Percentiles rank a stretch among this genome's conserved stretches.
phyloP scores from a whole-genome alignment of 306 rosid genomes.

The Comarum palustre region DNA sequence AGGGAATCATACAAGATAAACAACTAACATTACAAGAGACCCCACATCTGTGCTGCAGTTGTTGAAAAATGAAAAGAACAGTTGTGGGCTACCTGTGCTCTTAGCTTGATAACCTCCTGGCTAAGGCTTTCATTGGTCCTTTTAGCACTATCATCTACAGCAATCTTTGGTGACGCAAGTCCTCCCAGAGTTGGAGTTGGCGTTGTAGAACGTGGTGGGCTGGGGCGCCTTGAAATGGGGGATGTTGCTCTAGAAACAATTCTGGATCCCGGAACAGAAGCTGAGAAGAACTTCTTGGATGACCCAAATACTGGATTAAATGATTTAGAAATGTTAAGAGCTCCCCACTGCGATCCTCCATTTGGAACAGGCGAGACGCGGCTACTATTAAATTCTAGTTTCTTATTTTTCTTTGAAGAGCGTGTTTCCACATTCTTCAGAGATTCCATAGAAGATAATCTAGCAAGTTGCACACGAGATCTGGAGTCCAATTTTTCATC shows the following conservation, averaged over 20 bases:
- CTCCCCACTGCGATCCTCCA: conserved; percentile 96
- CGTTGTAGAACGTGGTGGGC: conserved; percentile 99
- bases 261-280: conserved; percentile 99
- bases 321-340: conserved; percentile 77
- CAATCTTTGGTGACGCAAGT: conserved; percentile 89
- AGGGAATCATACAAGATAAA: background rate
- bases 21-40: background rate
- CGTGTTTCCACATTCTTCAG: conserved; percentile 82
- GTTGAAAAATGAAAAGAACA: background rate
- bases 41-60: background rate
- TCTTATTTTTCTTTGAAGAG: conserved; percentile 89
- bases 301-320: conserved; percentile 97
- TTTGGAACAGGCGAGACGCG: conserved; percentile 92
- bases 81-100: conserved; percentile 63
- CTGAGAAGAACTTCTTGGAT: conserved; percentile 96
- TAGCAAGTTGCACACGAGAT: conserved; percentile 69
- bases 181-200: conserved; percentile 99
- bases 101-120: conserved; percentile 89
- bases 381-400: conserved; percentile 92
- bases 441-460: conserved; percentile 77
- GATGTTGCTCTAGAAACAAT: conserved; percentile 98
- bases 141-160: conserved; percentile 72
- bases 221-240: conserved; percentile 93
- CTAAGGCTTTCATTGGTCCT: conserved; percentile 84
- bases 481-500: conserved; percentile 76